Evolutionary conservation across 352 stramenopile genomes (phyloP).

Genomic region (Phytopythium delawarense): DNA sequence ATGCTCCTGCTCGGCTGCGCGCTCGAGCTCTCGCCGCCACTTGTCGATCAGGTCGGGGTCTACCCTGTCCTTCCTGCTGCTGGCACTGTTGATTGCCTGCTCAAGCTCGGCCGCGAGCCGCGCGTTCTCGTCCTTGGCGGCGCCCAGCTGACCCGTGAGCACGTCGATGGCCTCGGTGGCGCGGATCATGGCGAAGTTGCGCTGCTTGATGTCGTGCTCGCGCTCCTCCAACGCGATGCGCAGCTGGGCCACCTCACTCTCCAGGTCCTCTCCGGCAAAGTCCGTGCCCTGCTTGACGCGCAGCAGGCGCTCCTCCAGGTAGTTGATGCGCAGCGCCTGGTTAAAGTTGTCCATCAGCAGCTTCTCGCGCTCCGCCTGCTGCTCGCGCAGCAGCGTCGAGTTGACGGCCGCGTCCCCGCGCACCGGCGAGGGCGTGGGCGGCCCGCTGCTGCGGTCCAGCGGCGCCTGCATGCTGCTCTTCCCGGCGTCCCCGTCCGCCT

Average conservation of each 20-base stretch:
- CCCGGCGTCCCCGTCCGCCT: not conserved
- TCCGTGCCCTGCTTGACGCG: conserved; percentile 57
- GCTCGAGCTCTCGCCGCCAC: conserved; percentile 33
- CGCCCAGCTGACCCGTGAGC: conserved; percentile 38
- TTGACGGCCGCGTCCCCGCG: conserved; percentile 1
- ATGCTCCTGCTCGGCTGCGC: conserved; percentile 28
- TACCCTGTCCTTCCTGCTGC: conserved; percentile 18
- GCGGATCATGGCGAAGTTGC: conserved; percentile 51
- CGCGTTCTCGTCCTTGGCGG: conserved; percentile 22
- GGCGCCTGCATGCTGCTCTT: conserved; percentile 4
- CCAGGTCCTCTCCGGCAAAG: conserved; percentile 53
- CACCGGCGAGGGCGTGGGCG: not conserved
- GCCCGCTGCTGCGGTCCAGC: not conserved
- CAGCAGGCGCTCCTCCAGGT: conserved; percentile 62
- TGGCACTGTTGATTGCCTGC: conserved; percentile 5
- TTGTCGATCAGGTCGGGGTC: conserved; percentile 34
- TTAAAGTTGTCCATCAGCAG: conserved; percentile 77
- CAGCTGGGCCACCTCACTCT: conserved; percentile 56
- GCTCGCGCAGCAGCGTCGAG: conserved; percentile 38
- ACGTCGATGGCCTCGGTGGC: conserved; percentile 55
- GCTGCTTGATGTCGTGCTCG: conserved; percentile 56
- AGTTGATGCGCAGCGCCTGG: conserved; percentile 58
- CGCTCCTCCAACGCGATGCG: conserved; percentile 56
- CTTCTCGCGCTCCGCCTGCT: conserved; percentile 51
- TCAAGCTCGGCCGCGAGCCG: conserved; percentile 20